These are phyloP conservation scores for Aegilops umbellulata DNA, from an alignment of 176 grass and related monocot species.

Conservation along the genomic window DNA sequence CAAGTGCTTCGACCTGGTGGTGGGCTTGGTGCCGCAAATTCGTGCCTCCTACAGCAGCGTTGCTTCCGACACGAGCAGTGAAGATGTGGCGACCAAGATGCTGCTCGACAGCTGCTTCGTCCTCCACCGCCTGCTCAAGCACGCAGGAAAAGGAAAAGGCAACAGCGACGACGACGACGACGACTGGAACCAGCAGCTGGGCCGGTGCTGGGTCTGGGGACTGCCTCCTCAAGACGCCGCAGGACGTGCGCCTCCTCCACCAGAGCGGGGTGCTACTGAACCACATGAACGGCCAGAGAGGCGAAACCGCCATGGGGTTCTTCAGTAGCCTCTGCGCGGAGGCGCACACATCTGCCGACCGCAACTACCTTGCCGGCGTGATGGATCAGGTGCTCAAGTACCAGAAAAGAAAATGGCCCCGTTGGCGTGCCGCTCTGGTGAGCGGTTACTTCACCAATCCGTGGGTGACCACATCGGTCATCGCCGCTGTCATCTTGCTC, in stretches of 20 bases:
- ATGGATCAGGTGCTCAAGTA: conserved; percentile 18
- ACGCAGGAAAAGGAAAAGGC: not conserved
- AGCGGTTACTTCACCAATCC: conserved; percentile 20
- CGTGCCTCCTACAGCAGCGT: not conserved
- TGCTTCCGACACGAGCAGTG: no score
- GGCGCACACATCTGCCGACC: not conserved
- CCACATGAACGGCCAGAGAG: conserved; percentile 1
- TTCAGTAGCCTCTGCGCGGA: conserved; percentile 24
- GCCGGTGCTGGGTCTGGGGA: conserved; percentile 13
- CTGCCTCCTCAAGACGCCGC: conserved; percentile 18
- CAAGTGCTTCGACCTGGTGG: not conserved
- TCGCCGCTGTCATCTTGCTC: conserved; percentile 9
- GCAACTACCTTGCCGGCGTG: conserved; percentile 14
- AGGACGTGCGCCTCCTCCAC: conserved; percentile 36
- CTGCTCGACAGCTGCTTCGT: conserved; percentile 7
- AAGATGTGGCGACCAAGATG: not conserved
- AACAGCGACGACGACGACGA: not conserved
- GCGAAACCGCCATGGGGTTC: not conserved
- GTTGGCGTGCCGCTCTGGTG: conserved; percentile 28
- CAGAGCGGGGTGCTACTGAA: conserved; percentile 5
- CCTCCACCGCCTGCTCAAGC: not conserved
- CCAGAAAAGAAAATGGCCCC: not conserved
- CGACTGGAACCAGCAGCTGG: not conserved
- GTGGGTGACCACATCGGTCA: conserved; percentile 34
- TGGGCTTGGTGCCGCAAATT: not conserved